A percentile compares a stretch with the other conserved stretches of the same genome.
phyloP scores from a whole-genome alignment of 306 rosid species.

The Gynostemma pentaphyllum region DNA sequence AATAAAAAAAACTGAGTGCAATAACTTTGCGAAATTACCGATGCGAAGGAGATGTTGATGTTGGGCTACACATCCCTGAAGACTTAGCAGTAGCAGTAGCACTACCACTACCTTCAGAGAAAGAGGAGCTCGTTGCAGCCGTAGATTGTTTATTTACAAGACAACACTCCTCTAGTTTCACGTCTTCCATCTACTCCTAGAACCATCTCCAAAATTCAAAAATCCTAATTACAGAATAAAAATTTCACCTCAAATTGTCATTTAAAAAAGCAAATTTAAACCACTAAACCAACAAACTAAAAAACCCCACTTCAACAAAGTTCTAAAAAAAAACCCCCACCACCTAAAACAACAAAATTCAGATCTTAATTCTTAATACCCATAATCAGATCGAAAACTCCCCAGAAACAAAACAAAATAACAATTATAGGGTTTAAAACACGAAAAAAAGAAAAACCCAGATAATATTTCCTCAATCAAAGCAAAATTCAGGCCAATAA shows the following conservation, averaged over 20 bases:
- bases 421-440: slow-evolving; percentile 15
- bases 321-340: slow-evolving; percentile 21
- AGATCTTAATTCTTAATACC: slow-evolving; percentile 64
- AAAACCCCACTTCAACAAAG: slow-evolving; percentile 18
- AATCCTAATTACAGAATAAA: slow-evolving; percentile 27
- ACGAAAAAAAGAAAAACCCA: background rate
- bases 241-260: slow-evolving; percentile 4
- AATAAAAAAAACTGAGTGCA: background rate
- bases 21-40: slow-evolving; percentile 30
- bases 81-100: slow-evolving; percentile 56
- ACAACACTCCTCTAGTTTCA: slow-evolving; percentile 66
- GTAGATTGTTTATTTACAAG: slow-evolving; percentile 83
- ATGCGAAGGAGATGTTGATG: slow-evolving; percentile 52
- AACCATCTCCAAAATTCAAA: slow-evolving; percentile 41
- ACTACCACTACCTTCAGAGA: slow-evolving; percentile 69
- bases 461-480: background rate
- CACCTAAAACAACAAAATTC: slow-evolving; percentile 22
- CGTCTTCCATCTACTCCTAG: slow-evolving; percentile 49
- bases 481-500: background rate
- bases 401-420: slow-evolving; percentile 12
- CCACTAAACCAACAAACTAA: slow-evolving; percentile 21
- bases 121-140: slow-evolving; percentile 72
- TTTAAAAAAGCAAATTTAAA: slow-evolving; percentile 7
- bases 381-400: slow-evolving; percentile 39
- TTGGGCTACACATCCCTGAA: slow-evolving; percentile 52